Percentiles rank a stretch among this genome's conserved stretches.
Evolutionary conservation across 148 eudicot genomes (phyloP).

Genomic region (Simmondsia chinensis): DNA sequence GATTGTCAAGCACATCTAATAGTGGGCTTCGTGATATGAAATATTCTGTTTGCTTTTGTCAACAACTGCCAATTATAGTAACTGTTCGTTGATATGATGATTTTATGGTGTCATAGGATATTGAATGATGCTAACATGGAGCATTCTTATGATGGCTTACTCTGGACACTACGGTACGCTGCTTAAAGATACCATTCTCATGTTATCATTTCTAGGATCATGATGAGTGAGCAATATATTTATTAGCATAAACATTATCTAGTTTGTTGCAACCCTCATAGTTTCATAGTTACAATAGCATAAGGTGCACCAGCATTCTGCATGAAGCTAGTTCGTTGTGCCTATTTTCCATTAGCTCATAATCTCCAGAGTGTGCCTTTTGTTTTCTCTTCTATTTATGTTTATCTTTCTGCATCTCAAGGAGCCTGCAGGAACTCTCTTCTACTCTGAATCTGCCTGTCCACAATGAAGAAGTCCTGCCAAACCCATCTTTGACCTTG

Average conservation of each 20-base stretch:
- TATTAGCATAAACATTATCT: too few species aligned
- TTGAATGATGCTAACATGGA: conserved; percentile 58
- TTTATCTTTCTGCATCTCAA: conserved; percentile 16
- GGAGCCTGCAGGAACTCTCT: conserved; percentile 77
- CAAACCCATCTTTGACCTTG: conserved; percentile 26
- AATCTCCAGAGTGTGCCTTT: not conserved
- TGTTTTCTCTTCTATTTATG: conserved; percentile 5
- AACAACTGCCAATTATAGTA: not conserved
- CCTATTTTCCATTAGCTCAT: not conserved
- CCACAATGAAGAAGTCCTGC: conserved; percentile 17
- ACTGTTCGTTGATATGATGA: conserved; percentile 1
- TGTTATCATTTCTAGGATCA: not conserved
- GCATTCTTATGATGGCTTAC: conserved; percentile 73
- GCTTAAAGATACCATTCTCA: conserved; percentile 1
- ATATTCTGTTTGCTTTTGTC: not conserved
- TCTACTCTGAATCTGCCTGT: conserved; percentile 32
- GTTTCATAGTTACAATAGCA: too few species aligned
- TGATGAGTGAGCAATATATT: too few species aligned
- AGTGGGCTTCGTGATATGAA: too few species aligned
- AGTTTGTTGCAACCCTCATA: too few species aligned
- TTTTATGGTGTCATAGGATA: conserved; percentile 38
- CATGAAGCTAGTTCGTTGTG: not conserved
- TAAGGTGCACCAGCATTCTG: too few species aligned
- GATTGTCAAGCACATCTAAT: too few species aligned
- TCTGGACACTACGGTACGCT: conserved; percentile 84